Evolutionary conservation across 2,329 filamentous ascomycete species (phyloP), one percentile per base, ranked within the genome.

Genomic region (Claviceps cyperi): DNA sequence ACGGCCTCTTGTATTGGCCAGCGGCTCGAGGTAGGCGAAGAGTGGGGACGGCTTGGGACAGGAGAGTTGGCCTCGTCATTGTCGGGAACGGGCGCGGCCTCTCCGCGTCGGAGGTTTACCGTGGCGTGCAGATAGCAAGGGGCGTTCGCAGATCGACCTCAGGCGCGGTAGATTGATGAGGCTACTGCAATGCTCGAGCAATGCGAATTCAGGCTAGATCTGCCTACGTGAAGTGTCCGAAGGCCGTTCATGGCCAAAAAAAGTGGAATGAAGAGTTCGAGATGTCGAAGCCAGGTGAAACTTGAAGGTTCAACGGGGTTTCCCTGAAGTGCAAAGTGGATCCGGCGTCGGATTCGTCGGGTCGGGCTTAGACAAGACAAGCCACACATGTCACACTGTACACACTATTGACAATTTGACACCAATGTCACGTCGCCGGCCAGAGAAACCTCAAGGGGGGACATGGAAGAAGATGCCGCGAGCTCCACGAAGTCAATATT

Each of bases 1-100:
- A 67, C 21, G 43, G 37, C 48, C 66, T 61, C 37, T 24, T 36
- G 19, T 28, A 48, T 40, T 40, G 38, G 35, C 49, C 48, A 51
- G 46, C 40, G 11, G 39, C n/a, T 38, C 32, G 44, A 22, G 14
- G 43, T 17, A 19, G 36, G 19, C 21, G 50, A 21, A 48, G 32
- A 45, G 39, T 41, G 24, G 17, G 39, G 41, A 44, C 24, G 44
- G 32, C 21, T 37, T 47, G 48, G 32, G 41, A 19, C 38, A 48
- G 17, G 28, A 49, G 13, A 40, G 19, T 32, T 28, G 41, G n/a
- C 37, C 46, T 51, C 41, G 36, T 38, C 45, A 51, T 28, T 48
- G 40, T 46, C n/a, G 19, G 7, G 14, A 3, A 37, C 38, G 17
- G 36, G 2, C 21, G 35, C 13, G 7, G 41, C 13, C 43, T 32